Percentiles rank a stretch among this genome's conserved stretches.
Evolutionary conservation across 1,284 basidiomycete species (phyloP).

Genomic region (Heterobasidion annosum): DNA sequence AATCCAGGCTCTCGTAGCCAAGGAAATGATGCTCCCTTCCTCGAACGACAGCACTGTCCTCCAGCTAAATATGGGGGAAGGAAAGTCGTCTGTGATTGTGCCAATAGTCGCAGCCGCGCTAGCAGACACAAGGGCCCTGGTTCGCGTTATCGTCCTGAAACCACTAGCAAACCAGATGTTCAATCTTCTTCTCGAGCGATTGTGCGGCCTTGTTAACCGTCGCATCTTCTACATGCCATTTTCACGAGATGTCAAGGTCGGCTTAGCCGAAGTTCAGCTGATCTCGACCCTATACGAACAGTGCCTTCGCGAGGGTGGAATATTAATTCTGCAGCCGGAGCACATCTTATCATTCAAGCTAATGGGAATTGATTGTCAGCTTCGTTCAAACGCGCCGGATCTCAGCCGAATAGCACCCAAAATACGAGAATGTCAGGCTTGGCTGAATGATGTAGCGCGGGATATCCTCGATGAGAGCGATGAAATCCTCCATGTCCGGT

Average conservation of each 20-base stretch:
- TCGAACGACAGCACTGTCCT: constrained; percentile 27
- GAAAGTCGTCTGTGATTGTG: constrained; percentile 46
- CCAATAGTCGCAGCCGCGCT: constrained; percentile 31
- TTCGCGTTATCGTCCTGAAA: constrained; percentile 35
- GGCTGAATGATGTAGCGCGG: constrained; percentile 24
- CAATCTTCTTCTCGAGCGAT: background rate
- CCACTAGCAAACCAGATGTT: background rate
- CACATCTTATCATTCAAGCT: constrained; percentile 43
- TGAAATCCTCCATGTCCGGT: constrained; percentile 38
- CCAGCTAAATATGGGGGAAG: constrained; percentile 55
- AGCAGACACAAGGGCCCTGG: constrained; percentile 31
- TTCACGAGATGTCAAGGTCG: constrained; percentile 27
- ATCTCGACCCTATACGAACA: constrained; percentile 23
- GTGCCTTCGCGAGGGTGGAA: constrained; percentile 29
- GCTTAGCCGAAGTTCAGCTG: constrained; percentile 12
- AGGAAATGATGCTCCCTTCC: constrained; percentile 38
- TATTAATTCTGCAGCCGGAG: constrained; percentile 42
- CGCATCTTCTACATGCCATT: constrained; percentile 38
- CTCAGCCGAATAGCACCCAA: background rate
- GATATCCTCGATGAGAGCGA: constrained; percentile 49
- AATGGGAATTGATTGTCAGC: constrained; percentile 26
- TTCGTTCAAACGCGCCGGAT: constrained; percentile 1
- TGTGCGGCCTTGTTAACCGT: background rate
- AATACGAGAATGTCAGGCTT: constrained; percentile 20
- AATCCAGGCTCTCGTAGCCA: constrained; percentile 30